Base-by-base conservation (phyloP, 140 eudicot species). In the Stevia rebaudiana region DNA sequence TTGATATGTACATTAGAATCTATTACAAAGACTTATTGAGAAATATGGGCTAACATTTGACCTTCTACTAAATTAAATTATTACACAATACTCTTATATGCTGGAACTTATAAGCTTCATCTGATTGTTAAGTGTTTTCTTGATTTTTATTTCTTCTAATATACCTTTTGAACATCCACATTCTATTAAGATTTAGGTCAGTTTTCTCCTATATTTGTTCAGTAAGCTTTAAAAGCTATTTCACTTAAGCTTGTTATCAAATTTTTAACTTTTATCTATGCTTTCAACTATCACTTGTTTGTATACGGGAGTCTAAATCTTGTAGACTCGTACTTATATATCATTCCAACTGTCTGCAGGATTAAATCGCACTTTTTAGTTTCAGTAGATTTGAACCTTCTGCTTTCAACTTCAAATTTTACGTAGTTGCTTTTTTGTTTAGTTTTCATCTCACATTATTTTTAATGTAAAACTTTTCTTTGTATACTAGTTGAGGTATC, bases 21-120 rank as follows among this genome's bases (percentile, higher is more conserved):
- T 33, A 18, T 58, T 36, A 9, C 16, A 35, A 17, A 16, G 9
- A 18, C 60, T 53, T 36, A 33, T 43, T 40, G 52, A 30, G 56
- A 28, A n/a, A 4, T 63, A 63, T 63, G 16, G 69, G 8, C 22
- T 63, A 28, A 63, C 28, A 25, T 42, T 28, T 10, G 25, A 44
- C 55, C 42, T 24, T 23, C 15, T 25, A 10, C 44, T 16, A 42
- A 62, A 23, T 23, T 62, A 13, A 42, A 3, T 62, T 40, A 36
- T 23, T 8, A 25, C 23, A n/a, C 12, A 10, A 23, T 42, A 16
- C 8, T 62, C 42, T 62, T 24, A 23, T 62, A 24, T 41, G 25
- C 36, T 63, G 57, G 28, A 6, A 43, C 30, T 44, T 28, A 28
- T 42, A 43, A 63, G 69, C 28, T 63, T 10, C 68, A 63, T 63